phyloP scores from a whole-genome alignment of 768 basidiomycete species.

The Lactarius pseudohatsudake region DNA sequence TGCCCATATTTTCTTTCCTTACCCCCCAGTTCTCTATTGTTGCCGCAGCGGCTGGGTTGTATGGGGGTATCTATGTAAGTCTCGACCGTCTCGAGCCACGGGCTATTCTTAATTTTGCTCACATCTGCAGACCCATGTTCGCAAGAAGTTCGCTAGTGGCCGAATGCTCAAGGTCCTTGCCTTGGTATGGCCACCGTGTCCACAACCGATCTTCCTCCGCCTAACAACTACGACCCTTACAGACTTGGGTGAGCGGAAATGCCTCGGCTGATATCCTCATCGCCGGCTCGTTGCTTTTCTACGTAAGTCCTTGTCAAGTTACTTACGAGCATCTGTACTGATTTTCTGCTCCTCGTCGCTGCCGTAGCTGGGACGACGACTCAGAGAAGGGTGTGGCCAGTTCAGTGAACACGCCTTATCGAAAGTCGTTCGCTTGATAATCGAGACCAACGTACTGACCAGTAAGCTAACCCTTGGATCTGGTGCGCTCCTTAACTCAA shows the following conservation, averaged over 20 bases:
- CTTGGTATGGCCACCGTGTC: neutral
- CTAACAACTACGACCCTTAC: neutral
- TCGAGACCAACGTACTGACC: conserved; percentile 26
- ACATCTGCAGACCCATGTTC: neutral
- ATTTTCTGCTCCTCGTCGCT: neutral
- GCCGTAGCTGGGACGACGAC: neutral
- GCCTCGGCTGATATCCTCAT: conserved; percentile 14
- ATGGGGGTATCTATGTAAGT: conserved; percentile 8
- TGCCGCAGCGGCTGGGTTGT: neutral
- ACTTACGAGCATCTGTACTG: too few relatives aligned
- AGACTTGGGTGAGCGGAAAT: conserved; percentile 20
- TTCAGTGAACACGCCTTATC: neutral
- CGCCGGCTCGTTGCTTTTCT: conserved; percentile 6
- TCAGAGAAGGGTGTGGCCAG: too few relatives aligned
- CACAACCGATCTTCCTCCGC: neutral
- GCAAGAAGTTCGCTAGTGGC: neutral
- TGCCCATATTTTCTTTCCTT: neutral
- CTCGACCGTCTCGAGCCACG: neutral
- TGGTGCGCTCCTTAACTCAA: neutral
- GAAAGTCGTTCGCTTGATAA: conserved; percentile 7
- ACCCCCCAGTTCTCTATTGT: neutral
- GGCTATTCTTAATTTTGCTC: neutral
- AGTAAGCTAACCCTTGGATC: neutral
- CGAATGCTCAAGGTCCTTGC: neutral
- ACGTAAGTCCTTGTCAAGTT: neutral